A percentile compares a stretch with the other conserved stretches of the same genome.
phyloP scores from a whole-genome alignment of 176 grass and related monocot species.

The Oryza glaberrima region DNA sequence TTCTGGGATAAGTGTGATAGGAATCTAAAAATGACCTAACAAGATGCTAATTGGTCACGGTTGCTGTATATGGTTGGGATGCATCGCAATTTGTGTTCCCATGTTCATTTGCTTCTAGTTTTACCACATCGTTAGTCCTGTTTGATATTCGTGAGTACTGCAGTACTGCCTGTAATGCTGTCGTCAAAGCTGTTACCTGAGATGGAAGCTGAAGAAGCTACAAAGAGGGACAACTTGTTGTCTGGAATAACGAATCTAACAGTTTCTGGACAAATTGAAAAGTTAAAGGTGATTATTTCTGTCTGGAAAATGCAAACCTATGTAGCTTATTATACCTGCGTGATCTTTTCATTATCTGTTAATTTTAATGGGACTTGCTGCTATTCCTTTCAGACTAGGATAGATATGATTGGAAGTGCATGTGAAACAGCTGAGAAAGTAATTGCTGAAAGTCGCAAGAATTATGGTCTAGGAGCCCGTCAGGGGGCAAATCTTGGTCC shows the following conservation, averaged over 20 bases:
- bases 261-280: slow-evolving; percentile 72
- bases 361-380: slow-evolving; percentile 27
- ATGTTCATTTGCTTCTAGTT: neutral
- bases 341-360: slow-evolving; percentile 13
- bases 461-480: slow-evolving; percentile 71
- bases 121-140: slow-evolving; percentile 6
- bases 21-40: neutral
- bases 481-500: slow-evolving; percentile 77
- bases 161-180: slow-evolving; percentile 87
- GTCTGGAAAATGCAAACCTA: slow-evolving; percentile 23
- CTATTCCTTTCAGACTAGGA: slow-evolving; percentile 69
- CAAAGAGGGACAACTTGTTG: slow-evolving; percentile 74
- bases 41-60: neutral
- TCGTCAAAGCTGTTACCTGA: slow-evolving; percentile 83
- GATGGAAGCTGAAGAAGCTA: slow-evolving; percentile 83
- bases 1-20: neutral
- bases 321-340: neutral
- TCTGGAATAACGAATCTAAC: slow-evolving; percentile 67
- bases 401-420: slow-evolving; percentile 93
- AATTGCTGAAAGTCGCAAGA: slow-evolving; percentile 78
- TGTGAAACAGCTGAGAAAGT: slow-evolving; percentile 96
- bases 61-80: neutral
- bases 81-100: neutral
- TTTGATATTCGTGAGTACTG: slow-evolving; percentile 19
- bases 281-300: slow-evolving; percentile 63